Percentiles rank a stretch among this genome's conserved stretches.
phyloP scores from a whole-genome alignment of 1,284 basidiomycete species.

The Grifola frondosa region DNA sequence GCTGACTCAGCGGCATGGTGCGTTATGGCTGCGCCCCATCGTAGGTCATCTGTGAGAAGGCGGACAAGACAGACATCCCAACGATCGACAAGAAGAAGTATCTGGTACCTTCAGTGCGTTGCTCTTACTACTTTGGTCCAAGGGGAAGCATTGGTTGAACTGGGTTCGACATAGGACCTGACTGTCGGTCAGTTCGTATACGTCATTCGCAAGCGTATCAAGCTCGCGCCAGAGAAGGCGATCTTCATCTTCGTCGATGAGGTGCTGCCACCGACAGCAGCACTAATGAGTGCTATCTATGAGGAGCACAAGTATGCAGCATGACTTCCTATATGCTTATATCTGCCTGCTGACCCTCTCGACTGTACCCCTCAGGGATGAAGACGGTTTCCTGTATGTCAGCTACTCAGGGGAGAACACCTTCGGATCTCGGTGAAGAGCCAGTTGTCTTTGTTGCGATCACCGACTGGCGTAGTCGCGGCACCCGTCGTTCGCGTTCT shows the following conservation, averaged over 20 bases:
- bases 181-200: constrained; percentile 99
- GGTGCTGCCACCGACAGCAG: constrained; percentile 96
- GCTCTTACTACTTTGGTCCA: constrained; percentile 7
- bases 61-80: constrained; percentile 97
- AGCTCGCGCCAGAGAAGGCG: constrained; percentile 98
- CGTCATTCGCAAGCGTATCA: constrained; percentile 99
- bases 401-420: constrained; percentile 98
- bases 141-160: constrained; percentile 15
- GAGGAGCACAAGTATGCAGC: constrained; percentile 94
- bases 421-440: constrained; percentile 57
- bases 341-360: constrained; percentile 20
- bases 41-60: constrained; percentile 99
- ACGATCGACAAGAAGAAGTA: constrained; percentile 99
- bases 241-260: constrained; percentile 99
- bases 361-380: constrained; percentile 87
- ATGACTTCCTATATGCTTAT: neutral
- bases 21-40: constrained; percentile 7
- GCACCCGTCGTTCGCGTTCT: constrained; percentile 5
- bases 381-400: constrained; percentile 95
- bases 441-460: constrained; percentile 4
- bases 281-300: constrained; percentile 98
- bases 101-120: constrained; percentile 88
- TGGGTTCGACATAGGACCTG: constrained; percentile 65
- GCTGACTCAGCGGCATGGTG: constrained; percentile 16
- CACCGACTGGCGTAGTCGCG: constrained; percentile 8